A percentile compares a stretch with the other conserved stretches of the same genome.
These are phyloP conservation scores for Mycena sanguinolenta DNA, from an alignment of 768 basidiomycete species.

Conservation along the genomic window DNA sequence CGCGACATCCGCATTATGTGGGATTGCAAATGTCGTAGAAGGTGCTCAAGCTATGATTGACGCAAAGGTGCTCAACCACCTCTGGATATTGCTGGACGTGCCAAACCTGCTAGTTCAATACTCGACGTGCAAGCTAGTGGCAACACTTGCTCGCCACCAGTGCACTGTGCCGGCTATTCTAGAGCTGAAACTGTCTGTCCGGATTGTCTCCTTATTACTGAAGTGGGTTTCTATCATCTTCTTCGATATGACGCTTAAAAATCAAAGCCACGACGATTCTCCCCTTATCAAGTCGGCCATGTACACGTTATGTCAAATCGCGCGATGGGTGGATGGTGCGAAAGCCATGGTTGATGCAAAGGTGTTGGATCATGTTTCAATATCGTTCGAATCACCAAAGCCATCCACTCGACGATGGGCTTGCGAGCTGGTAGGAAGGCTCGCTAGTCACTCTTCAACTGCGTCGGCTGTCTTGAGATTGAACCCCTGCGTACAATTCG, in stretches of 20 bases:
- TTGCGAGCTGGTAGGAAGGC: not conserved
- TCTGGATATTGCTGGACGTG: not conserved
- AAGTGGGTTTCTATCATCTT: too few relatives aligned
- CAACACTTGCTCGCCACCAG: not conserved
- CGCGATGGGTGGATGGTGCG: not conserved
- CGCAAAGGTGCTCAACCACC: not conserved
- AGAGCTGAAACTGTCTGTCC: not conserved
- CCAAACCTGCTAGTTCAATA: not conserved
- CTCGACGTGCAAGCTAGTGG: not conserved
- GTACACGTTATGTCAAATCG: not conserved
- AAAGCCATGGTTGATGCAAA: not conserved
- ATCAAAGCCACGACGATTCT: too few relatives aligned
- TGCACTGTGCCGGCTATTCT: not conserved
- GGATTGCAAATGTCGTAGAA: not conserved
- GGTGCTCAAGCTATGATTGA: not conserved
- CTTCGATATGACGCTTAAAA: not conserved
- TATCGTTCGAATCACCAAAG: not conserved
- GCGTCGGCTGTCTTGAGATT: too few relatives aligned
- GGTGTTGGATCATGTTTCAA: not conserved
- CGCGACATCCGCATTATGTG: not conserved
- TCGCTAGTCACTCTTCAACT: not conserved
- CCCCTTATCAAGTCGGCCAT: not conserved
- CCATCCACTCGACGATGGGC: not conserved
- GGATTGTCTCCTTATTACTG: not conserved
- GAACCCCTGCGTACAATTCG: too few relatives aligned